These are phyloP conservation scores for Cantharellus anzutake DNA, from an alignment of 768 basidiomycete species.

Conservation along the genomic window DNA sequence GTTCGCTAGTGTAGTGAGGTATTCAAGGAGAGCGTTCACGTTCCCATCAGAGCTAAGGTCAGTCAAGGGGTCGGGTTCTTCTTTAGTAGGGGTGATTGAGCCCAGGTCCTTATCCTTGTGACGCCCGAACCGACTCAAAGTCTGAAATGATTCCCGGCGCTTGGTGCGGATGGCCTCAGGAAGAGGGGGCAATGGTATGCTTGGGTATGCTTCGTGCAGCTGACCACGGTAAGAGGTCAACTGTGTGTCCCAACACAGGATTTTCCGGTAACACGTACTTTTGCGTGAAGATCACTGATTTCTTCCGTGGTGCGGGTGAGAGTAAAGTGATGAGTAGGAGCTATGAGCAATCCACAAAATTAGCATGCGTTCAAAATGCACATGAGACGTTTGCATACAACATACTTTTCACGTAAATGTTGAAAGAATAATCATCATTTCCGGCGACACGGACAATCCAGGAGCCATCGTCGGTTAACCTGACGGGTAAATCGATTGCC, in stretches of 20 bases:
- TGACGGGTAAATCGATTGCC: no score
- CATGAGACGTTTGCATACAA: constrained; percentile 12
- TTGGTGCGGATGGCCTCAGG: constrained; percentile 18
- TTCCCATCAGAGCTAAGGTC: constrained; percentile 12
- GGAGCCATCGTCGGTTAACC: constrained; percentile 53
- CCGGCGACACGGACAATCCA: constrained; percentile 84
- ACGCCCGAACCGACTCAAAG: constrained; percentile 22
- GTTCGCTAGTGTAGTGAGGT: constrained; percentile 64
- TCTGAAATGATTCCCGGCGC: constrained; percentile 64
- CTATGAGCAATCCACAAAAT: constrained; percentile 21
- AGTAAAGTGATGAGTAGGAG: constrained; percentile 78
- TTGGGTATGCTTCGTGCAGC: constrained; percentile 45
- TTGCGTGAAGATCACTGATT: constrained; percentile 63
- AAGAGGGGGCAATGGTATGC: constrained; percentile 35
- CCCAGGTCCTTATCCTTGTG: neutral
- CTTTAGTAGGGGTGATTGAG: constrained; percentile 36
- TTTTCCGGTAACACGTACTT: constrained; percentile 15
- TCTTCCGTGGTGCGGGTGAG: constrained; percentile 62
- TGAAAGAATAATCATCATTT: constrained; percentile 55
- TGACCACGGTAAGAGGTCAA: no score
- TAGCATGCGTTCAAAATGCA: neutral
- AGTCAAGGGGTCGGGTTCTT: constrained; percentile 28
- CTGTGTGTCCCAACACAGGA: no score
- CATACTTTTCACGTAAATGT: constrained; percentile 83
- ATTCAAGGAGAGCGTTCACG: constrained; percentile 16